Percentiles rank a stretch among this genome's conserved stretches.
Evolutionary conservation across 2,329 filamentous ascomycete species (phyloP).

Genomic region (Curvularia sp.): DNA sequence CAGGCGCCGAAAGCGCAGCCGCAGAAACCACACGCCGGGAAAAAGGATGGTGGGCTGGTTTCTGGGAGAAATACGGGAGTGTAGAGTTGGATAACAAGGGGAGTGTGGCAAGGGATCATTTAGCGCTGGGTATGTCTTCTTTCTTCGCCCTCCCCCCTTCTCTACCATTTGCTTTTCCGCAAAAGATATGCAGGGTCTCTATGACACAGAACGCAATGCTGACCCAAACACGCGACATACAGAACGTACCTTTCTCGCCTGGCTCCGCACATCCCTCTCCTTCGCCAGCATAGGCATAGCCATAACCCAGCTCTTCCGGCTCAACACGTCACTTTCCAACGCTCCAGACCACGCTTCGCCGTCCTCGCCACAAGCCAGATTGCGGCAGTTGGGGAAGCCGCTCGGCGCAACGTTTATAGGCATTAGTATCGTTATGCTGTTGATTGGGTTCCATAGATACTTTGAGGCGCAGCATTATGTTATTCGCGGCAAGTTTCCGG

Average conservation of each 20-base stretch:
- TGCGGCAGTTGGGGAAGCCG: constrained; percentile 45
- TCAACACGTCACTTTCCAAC: constrained; percentile 69
- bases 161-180: constrained; percentile 15
- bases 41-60: constrained; percentile 60
- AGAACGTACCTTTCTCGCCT: constrained; percentile 87
- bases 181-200: too few species aligned
- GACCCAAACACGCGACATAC: background rate
- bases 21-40: constrained; percentile 31
- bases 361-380: constrained; percentile 20
- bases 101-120: constrained; percentile 80
- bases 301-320: constrained; percentile 82
- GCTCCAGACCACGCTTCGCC: background rate
- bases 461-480: constrained; percentile 81
- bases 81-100: constrained; percentile 87
- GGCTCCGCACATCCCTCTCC: constrained; percentile 80
- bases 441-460: constrained; percentile 80
- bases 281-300: constrained; percentile 85
- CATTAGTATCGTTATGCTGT: constrained; percentile 75
- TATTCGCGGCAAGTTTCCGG: constrained; percentile 79
- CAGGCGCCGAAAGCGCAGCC: constrained; percentile 33
- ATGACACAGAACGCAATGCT: too few species aligned
- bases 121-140: constrained; percentile 70
- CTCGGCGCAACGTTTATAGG: constrained; percentile 75
- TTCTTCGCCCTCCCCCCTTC: constrained; percentile 16
- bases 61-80: constrained; percentile 66